Percentiles rank a stretch among this genome's conserved stretches.
These are phyloP conservation scores for Stachybotrys echinatus DNA, from an alignment of 2,329 filamentous ascomycete genomes.

Conservation along the genomic window DNA sequence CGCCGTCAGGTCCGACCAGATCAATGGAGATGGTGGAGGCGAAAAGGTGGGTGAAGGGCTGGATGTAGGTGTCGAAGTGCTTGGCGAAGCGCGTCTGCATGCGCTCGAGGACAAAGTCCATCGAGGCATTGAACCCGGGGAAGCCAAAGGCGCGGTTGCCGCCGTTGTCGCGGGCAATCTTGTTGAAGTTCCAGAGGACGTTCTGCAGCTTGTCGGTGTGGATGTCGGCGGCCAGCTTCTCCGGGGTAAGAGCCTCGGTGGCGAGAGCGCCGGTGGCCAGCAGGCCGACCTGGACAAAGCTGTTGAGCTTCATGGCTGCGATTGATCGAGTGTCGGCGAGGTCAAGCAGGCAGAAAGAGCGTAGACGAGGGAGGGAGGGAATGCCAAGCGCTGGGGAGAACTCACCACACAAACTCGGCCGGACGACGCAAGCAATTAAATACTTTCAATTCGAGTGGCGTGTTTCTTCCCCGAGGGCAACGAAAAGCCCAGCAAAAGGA, in stretches of 20 bases:
- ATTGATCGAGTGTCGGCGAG: too few species aligned
- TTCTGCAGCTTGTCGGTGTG: conserved; percentile 36
- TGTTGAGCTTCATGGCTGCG: conserved; percentile 11
- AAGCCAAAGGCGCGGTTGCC: conserved; percentile 57
- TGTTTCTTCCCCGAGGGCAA: not conserved
- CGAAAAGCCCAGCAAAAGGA: not conserved
- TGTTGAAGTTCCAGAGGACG: conserved; percentile 48
- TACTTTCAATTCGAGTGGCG: not conserved
- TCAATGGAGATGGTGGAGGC: conserved; percentile 34
- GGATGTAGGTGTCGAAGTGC: conserved; percentile 37
- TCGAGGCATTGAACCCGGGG: conserved; percentile 52
- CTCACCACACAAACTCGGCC: too few species aligned
- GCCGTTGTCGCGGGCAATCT: conserved; percentile 48
- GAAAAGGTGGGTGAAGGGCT: conserved; percentile 42
- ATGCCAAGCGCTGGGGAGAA: too few species aligned
- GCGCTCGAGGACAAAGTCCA: conserved; percentile 50
- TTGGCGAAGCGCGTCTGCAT: conserved; percentile 30
- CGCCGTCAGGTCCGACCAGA: conserved; percentile 38
- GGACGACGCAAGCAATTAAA: too few species aligned
- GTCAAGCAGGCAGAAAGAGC: too few species aligned
- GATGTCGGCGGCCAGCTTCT: conserved; percentile 34
- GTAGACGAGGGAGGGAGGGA: too few species aligned
- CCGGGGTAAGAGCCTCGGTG: conserved; percentile 28
- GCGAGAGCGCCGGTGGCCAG: conserved; percentile 12
- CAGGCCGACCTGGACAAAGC: conserved; percentile 7